These are phyloP conservation scores for Kodamaea kakaduensis DNA, from an alignment of 805 yeast species.

Conservation along the genomic window DNA sequence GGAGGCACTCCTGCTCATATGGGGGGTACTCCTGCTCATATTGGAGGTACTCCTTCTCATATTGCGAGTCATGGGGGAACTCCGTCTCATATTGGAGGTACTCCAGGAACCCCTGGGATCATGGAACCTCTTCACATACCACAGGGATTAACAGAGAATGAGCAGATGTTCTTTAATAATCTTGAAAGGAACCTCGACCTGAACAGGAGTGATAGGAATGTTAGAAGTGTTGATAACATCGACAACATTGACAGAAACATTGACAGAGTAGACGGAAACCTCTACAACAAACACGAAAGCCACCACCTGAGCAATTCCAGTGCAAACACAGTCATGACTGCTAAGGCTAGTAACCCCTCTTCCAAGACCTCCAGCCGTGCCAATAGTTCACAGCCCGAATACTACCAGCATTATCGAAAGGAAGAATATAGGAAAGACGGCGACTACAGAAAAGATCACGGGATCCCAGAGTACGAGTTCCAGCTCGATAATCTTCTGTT, in stretches of 20 bases:
- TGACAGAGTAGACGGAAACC: too few relatives aligned
- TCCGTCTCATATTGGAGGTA: too few relatives aligned
- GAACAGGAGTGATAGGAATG: too few relatives aligned
- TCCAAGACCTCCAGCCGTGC: conserved; percentile 4
- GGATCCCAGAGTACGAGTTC: conserved; percentile 16
- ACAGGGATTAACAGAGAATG: conserved; percentile 9
- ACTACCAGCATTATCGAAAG: conserved; percentile 6
- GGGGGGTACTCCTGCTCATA: too few relatives aligned
- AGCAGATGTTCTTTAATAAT: conserved; percentile 26
- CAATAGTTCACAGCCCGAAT: conserved; percentile 4
- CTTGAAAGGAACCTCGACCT: conserved; percentile 26
- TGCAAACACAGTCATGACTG: conserved; percentile 10
- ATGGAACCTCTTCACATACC: conserved; percentile 1
- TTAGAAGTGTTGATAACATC: too few relatives aligned
- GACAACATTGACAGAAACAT: too few relatives aligned
- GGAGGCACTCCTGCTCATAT: too few relatives aligned
- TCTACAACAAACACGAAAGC: conserved; percentile 1
- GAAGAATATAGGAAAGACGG: not conserved
- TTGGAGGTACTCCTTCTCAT: too few relatives aligned
- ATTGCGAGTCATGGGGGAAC: too few relatives aligned
- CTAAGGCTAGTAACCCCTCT: conserved; percentile 7
- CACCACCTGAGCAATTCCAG: conserved; percentile 2
- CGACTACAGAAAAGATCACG: not conserved
- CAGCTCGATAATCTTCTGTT: conserved; percentile 23
- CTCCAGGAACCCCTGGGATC: conserved; percentile 5